Evolutionary conservation across 495 filamentous ascomycete species (phyloP).

Genomic region (Tuber indicum): DNA sequence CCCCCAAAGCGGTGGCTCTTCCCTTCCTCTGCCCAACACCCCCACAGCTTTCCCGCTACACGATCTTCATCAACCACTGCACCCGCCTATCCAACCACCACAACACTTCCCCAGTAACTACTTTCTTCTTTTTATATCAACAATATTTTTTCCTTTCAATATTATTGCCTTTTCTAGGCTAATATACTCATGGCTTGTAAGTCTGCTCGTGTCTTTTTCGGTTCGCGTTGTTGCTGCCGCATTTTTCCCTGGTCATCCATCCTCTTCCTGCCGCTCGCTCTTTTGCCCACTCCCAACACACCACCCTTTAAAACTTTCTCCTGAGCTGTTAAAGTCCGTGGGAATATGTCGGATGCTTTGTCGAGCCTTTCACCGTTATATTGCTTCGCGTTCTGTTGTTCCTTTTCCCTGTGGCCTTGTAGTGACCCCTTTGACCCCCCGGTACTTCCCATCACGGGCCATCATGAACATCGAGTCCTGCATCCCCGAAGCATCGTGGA

Average conservation of each 20-base stretch:
- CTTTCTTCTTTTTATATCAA: constrained; percentile 28
- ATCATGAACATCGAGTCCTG: constrained; percentile 38
- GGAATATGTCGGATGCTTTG: background rate
- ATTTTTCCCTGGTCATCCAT: constrained; percentile 30
- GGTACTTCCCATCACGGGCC: constrained; percentile 33
- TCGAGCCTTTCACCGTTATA: background rate
- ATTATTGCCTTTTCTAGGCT: constrained; percentile 30
- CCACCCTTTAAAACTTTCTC: constrained; percentile 9
- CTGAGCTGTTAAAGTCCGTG: background rate
- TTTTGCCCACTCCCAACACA: constrained; percentile 34
- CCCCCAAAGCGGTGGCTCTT: constrained; percentile 33
- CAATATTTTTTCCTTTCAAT: constrained; percentile 36
- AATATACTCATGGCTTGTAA: constrained; percentile 31
- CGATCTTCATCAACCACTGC: constrained; percentile 34
- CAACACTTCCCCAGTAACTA: constrained; percentile 26
- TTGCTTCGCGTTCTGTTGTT: constrained; percentile 17
- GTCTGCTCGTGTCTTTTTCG: constrained; percentile 33
- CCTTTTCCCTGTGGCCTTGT: constrained; percentile 26
- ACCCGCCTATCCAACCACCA: constrained; percentile 35
- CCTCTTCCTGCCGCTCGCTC: constrained; percentile 35
- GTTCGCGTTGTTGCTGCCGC: constrained; percentile 37
- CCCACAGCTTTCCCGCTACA: constrained; percentile 39
- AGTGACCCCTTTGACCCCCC: constrained; percentile 20
- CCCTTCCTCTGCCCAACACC: constrained; percentile 37
- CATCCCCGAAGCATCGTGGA: constrained; percentile 38